phyloP scores from a whole-genome alignment of 768 basidiomycete species.

The Pleurotus cornucopiae region DNA sequence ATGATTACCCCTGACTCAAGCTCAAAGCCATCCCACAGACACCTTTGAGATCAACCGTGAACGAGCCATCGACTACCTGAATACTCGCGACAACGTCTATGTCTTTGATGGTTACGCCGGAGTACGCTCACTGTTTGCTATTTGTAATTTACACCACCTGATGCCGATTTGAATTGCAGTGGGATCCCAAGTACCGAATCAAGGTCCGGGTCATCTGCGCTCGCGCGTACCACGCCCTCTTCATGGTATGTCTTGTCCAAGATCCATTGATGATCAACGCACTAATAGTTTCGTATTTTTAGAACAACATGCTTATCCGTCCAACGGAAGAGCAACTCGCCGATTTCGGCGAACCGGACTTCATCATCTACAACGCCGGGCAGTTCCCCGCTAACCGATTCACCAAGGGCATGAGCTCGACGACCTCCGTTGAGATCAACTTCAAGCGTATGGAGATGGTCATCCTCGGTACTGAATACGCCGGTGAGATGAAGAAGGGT shows the following conservation, averaged over 20 bases:
- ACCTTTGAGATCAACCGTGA: constrained; percentile 99
- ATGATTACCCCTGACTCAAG: not conserved
- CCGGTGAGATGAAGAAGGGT: constrained; percentile 99
- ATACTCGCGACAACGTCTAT: constrained; percentile 97
- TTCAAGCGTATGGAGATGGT: constrained; percentile 99
- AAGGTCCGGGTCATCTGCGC: constrained; percentile 99
- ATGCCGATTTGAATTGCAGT: constrained; percentile 37
- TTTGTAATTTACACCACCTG: constrained; percentile 5
- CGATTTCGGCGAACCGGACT: constrained; percentile 96
- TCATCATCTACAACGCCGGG: constrained; percentile 99
- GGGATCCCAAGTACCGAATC: constrained; percentile 99
- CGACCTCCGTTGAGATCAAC: constrained; percentile 99
- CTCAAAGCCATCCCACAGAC: constrained; percentile 40
- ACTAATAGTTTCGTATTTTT: constrained; percentile 16
- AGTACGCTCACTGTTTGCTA: constrained; percentile 32
- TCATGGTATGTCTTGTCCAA: constrained; percentile 68
- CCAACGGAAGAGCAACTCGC: constrained; percentile 93
- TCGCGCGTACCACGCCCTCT: constrained; percentile 96
- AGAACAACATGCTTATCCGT: constrained; percentile 99
- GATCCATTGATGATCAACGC: not conserved
- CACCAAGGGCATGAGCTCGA: constrained; percentile 99
- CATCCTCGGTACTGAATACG: constrained; percentile 97
- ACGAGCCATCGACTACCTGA: constrained; percentile 97
- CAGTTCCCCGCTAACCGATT: constrained; percentile 99
- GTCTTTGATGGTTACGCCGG: constrained; percentile 96